A percentile compares a stretch with the other conserved stretches of the same genome.
phyloP scores from a whole-genome alignment of 495 filamentous ascomycete species.

The Poronia punctata region DNA sequence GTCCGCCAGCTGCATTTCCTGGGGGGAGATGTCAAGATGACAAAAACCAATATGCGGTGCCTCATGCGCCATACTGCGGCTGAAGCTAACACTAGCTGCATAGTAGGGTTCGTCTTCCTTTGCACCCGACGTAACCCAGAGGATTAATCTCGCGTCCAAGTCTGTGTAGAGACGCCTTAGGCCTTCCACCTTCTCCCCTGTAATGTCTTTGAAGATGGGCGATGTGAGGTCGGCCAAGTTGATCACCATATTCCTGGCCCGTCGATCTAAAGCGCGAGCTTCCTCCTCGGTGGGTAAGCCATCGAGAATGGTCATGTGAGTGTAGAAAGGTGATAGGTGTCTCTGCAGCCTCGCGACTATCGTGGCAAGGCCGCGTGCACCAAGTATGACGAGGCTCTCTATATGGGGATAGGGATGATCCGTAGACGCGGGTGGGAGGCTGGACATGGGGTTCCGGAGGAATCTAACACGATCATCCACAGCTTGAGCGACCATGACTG shows the following conservation, averaged over 20 bases:
- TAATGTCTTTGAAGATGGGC: slow-evolving; percentile 27
- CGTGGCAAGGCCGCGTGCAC: slow-evolving; percentile 1
- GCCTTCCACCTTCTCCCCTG: slow-evolving; percentile 11
- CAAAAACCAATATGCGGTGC: slow-evolving; percentile 19
- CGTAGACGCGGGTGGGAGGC: neutral
- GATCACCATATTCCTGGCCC: slow-evolving; percentile 27
- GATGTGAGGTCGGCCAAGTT: slow-evolving; percentile 36
- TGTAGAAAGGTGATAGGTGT: neutral
- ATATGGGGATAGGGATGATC: neutral
- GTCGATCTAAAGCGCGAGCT: slow-evolving; percentile 1
- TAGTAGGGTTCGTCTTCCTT: slow-evolving; percentile 7
- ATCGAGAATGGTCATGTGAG: neutral
- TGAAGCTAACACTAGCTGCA: slow-evolving; percentile 14
- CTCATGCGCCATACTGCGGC: slow-evolving; percentile 12
- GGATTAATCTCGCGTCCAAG: slow-evolving; percentile 28
- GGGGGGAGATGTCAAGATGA: slow-evolving; percentile 27
- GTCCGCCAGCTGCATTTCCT: slow-evolving; percentile 4
- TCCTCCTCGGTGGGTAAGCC: slow-evolving; percentile 2
- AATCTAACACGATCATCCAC: slow-evolving; percentile 36
- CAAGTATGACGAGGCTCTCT: slow-evolving; percentile 14
- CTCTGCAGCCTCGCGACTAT: slow-evolving; percentile 4
- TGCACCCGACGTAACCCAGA: slow-evolving; percentile 35
- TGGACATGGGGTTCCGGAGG: slow-evolving; percentile 28
- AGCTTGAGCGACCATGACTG: slow-evolving; percentile 39
- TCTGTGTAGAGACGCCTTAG: slow-evolving; percentile 28